Evolutionary conservation across 768 basidiomycete genomes (phyloP), one percentile per base, ranked within the genome.

Genomic region (Xerocomellus dryophilus): DNA sequence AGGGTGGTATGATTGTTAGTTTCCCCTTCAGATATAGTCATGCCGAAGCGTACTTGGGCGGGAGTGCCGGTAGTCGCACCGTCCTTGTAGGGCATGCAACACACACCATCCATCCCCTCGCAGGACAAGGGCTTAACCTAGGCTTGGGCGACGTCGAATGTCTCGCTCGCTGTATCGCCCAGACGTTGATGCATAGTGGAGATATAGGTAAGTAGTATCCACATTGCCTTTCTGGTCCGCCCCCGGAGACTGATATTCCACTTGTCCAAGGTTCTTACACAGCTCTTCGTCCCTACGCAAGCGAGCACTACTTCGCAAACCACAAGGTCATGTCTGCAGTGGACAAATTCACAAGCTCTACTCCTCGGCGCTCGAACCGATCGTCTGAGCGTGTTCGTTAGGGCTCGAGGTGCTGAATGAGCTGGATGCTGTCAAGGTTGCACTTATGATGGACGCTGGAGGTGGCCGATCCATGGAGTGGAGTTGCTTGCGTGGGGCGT

Each of bases 71-170:
- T 5, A 68, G 74, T 3, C 81, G 96, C 5, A 95, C 91, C 1
- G 94, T 87, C 2, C 83, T 98, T 8, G 82, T 98, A 2, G 97
- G 97, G 2, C 97, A 99, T 71, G 95, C 96, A 1, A 96, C 95
- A 17, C 97, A 98, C 65, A 92, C 91, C 0, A 76, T 93, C 2
- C 96, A 98, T 66, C 96, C 97, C 1, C 81, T 98, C 25, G 96
- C 95, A 0, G 97, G 97, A 2, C 96, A 98, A 68, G 97, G 96
- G 0, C 77, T 98, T 39, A 98, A 99, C 69, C 74, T 96, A 66
- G 97, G 96, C n/a, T 75, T 99, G 27, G 86, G 77, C 1, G 96
- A 99, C 67, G 91, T 87, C 3, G 80, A 86, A 63, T 79, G 80
- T 51, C 80, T 99, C 14, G 75, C 84, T 1, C 76, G 78, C 43